These are phyloP conservation scores for Komagataella phaffii DNA, from an alignment of 805 yeast species.

Conservation along the genomic window DNA sequence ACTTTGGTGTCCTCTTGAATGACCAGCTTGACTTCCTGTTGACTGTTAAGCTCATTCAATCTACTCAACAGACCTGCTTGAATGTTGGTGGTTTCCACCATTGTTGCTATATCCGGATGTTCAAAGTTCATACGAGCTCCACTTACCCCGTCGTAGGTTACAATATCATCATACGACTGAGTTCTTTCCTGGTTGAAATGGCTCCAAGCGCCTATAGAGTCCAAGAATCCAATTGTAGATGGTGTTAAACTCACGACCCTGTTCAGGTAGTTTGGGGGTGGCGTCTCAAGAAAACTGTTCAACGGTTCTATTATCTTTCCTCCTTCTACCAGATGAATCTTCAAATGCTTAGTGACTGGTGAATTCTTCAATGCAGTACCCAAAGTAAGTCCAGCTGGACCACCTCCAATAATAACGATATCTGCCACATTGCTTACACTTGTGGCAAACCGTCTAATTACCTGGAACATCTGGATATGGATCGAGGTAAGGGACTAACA, in stretches of 20 bases:
- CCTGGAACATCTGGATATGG: not conserved
- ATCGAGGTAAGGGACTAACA: not conserved
- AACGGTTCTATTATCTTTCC: slow-evolving; percentile 37
- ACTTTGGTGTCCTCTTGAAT: slow-evolving; percentile 61
- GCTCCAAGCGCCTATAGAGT: slow-evolving; percentile 66
- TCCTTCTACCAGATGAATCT: slow-evolving; percentile 65
- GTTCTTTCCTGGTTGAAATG: slow-evolving; percentile 56
- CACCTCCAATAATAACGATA: slow-evolving; percentile 87
- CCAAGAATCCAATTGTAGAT: slow-evolving; percentile 51
- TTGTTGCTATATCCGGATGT: slow-evolving; percentile 52
- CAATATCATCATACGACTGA: slow-evolving; percentile 67
- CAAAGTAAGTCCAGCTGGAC: slow-evolving; percentile 89
- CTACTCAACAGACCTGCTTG: slow-evolving; percentile 59
- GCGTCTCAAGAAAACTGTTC: slow-evolving; percentile 26
- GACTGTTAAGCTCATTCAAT: slow-evolving; percentile 26
- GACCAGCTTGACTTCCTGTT: slow-evolving; percentile 16
- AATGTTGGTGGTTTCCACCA: slow-evolving; percentile 80
- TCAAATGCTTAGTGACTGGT: slow-evolving; percentile 42
- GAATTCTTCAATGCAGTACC: slow-evolving; percentile 71
- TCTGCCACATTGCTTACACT: slow-evolving; percentile 26
- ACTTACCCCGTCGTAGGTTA: slow-evolving; percentile 78
- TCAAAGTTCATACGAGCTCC: slow-evolving; percentile 64
- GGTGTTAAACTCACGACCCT: slow-evolving; percentile 84
- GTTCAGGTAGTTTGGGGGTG: slow-evolving; percentile 50
- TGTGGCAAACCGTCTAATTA: not conserved